Conservation (phyloP, 805 yeast genomes). For the Kluyveromyces aestuarii region DNA sequence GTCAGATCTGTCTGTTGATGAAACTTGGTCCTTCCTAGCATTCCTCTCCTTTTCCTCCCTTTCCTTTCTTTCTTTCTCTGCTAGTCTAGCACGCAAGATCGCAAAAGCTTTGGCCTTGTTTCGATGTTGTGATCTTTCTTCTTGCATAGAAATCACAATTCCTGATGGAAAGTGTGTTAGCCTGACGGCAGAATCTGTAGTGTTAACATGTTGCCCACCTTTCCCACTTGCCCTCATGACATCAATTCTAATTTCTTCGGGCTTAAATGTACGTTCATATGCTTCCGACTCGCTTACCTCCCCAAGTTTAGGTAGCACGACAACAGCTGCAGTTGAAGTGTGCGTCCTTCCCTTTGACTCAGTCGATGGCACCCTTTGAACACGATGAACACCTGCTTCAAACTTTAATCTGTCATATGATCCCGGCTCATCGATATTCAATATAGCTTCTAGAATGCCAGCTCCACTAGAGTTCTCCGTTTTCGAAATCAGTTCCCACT, state of each 20-base stretch:
- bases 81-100: conserved; percentile 72
- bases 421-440: conserved; percentile 66
- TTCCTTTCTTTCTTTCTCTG: conserved; percentile 64
- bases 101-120: conserved; percentile 90
- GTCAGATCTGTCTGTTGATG: conserved; percentile 83
- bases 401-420: conserved; percentile 63
- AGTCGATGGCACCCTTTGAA: conserved; percentile 88
- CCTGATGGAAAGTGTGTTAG: conserved; percentile 90
- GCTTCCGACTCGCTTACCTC: conserved; percentile 42
- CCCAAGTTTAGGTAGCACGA: conserved; percentile 77
- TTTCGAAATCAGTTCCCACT: conserved; percentile 46
- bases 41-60: conserved; percentile 56
- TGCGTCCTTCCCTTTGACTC: conserved; percentile 92
- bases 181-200: conserved; percentile 95
- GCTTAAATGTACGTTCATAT: conserved; percentile 63
- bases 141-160: conserved; percentile 81
- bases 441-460: conserved; percentile 69
- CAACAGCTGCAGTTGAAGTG: conserved; percentile 93
- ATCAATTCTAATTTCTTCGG: conserved; percentile 85
- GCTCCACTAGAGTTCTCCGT: conserved; percentile 49
- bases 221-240: conserved; percentile 97
- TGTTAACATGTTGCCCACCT: conserved; percentile 97
- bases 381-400: conserved; percentile 95
- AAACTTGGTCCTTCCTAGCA: conserved; percentile 72
- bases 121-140: conserved; percentile 88